Conservation (phyloP, 1,284 basidiomycete genomes). For the Trichosporon coremiiforme region DNA sequence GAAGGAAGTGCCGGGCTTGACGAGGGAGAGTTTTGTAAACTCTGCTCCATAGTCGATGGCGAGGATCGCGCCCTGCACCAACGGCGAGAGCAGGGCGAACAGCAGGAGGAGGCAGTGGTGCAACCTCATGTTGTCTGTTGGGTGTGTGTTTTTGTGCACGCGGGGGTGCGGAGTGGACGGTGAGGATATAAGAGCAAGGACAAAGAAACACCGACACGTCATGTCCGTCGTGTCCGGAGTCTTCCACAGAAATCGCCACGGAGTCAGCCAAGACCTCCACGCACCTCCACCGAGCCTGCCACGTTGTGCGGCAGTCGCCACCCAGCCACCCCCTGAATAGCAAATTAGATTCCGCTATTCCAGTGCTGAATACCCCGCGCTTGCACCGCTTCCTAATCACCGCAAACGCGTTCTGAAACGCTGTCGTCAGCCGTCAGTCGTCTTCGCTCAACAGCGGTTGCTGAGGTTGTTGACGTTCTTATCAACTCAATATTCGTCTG, state of each 20-base stretch:
- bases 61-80: conserved; percentile 63
- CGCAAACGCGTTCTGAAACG: too few species aligned
- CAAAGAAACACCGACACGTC: conserved; percentile 2
- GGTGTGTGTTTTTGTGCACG: neutral
- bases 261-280: conserved; percentile 2
- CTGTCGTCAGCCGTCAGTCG: too few species aligned
- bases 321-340: neutral
- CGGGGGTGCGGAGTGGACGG: neutral
- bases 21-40: conserved; percentile 92
- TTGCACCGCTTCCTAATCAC: too few species aligned
- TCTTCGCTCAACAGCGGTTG: too few species aligned
- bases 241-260: conserved; percentile 10
- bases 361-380: too few species aligned
- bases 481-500: too few species aligned
- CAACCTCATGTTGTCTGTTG: conserved; percentile 33
- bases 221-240: conserved; percentile 1
- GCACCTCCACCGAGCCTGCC: conserved; percentile 12
- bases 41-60: conserved; percentile 96
- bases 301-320: conserved; percentile 1
- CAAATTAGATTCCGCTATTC: neutral
- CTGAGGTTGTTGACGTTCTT: too few species aligned
- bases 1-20: conserved; percentile 94
- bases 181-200: neutral
- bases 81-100: conserved; percentile 45
- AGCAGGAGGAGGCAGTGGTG: conserved; percentile 34